phyloP scores from a whole-genome alignment of 768 basidiomycete species.

The Kwoniella bestiolae region DNA sequence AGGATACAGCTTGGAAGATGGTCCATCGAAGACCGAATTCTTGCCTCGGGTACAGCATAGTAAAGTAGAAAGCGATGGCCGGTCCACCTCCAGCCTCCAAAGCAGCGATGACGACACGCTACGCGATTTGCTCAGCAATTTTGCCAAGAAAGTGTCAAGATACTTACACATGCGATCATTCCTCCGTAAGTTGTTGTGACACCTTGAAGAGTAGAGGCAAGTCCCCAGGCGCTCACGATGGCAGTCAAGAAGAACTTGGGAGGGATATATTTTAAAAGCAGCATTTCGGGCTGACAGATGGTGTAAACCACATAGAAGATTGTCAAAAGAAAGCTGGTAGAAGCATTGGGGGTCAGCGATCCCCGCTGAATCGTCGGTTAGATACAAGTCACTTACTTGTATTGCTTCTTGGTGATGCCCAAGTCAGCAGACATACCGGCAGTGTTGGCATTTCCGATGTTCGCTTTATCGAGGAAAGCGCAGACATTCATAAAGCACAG shows the following conservation, averaged over 20 bases:
- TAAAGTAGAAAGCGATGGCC: constrained; percentile 32
- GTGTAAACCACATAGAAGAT: constrained; percentile 38
- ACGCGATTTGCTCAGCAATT: constrained; percentile 2
- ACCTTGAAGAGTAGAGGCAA: constrained; percentile 31
- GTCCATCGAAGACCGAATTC: constrained; percentile 36
- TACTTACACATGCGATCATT: constrained; percentile 32
- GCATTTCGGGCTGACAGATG: constrained; percentile 26
- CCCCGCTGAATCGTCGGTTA: background rate
- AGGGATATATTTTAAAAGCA: constrained; percentile 26
- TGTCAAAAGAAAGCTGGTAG: constrained; percentile 21
- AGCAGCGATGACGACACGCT: constrained; percentile 33
- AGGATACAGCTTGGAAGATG: constrained; percentile 27
- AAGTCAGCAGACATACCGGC: constrained; percentile 31
- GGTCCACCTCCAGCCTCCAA: constrained; percentile 33
- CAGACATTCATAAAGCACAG: constrained; percentile 35
- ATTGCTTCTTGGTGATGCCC: constrained; percentile 24
- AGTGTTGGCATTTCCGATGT: constrained; percentile 29
- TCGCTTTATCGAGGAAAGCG: constrained; percentile 32
- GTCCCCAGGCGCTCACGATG: constrained; percentile 29
- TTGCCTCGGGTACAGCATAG: constrained; percentile 30
- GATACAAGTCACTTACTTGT: constrained; percentile 21
- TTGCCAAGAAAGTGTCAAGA: background rate
- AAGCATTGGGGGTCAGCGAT: no score
- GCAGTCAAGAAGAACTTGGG: constrained; percentile 20
- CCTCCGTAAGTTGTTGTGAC: constrained; percentile 28